Base-by-base conservation (phyloP, 2,329 filamentous ascomycete genomes). In the Taxawa tesnikishii region DNA sequence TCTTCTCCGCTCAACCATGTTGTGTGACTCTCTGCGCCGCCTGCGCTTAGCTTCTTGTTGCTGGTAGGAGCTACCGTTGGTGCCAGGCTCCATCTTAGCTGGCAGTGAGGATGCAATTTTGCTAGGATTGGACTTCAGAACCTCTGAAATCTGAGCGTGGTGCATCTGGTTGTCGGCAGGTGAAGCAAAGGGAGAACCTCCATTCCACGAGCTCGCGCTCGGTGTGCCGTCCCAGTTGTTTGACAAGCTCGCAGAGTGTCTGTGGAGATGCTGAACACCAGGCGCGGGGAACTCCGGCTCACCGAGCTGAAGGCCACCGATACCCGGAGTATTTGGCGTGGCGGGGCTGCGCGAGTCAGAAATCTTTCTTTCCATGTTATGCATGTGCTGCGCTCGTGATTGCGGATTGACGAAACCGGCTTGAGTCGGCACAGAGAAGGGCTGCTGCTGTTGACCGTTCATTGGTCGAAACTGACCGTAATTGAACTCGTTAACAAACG, bases 11-110 rank as follows among this genome's bases (percentile, higher is more conserved):
- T 98, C 90, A 8, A 98, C 90, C 24, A 93, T 68, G 53, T 98
- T 96, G 62, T 98, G 90, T 1, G 88, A 96, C 50, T 94, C 90
- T 24, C 90, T 73, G 38, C 90, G 76, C 38, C 87, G 73, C 55
- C 88, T 83, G 46, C 85, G 75, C 71, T 96, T 96, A 48, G 87
- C 85, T 54, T 96, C 90, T 49, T 94, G 85, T 1, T 84, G 79
- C 33, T 90, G 83, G 32, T 80, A 67, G 14, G 37, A 26, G 13
- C 31, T 29, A 7, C 19, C 28, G 13, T 34, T 28, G 13, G 29
- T 29, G 26, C 32, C 32, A n/a, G n/a, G n/a, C 15, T 29, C 17
- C 31, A 94, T 76, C 62, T 94, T 94, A 19, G 84, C 72, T 2
- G 88, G 88, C 62, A 96, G 78, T 1, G 88, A 94, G 8, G 50